phyloP scores from a whole-genome alignment of 2,329 filamentous ascomycete genomes.

The Trichoderma guizhouense region DNA sequence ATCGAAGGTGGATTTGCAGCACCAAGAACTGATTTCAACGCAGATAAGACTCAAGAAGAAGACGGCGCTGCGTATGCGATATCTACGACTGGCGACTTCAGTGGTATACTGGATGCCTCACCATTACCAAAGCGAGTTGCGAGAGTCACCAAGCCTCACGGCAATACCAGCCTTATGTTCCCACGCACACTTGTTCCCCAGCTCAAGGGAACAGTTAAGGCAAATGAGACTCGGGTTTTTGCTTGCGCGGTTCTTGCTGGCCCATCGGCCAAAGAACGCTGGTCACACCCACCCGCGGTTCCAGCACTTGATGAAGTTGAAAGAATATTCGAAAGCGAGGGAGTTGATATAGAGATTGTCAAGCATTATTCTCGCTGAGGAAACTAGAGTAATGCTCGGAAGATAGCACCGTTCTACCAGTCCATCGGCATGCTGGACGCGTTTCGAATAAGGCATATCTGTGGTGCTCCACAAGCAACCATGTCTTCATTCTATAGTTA shows the following conservation, averaged over 20 bases:
- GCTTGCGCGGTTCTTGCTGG: neutral
- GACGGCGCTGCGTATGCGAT: neutral
- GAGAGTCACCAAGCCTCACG: constrained; percentile 3
- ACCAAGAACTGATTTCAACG: neutral
- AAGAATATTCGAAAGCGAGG: neutral
- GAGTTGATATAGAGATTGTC: neutral
- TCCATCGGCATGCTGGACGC: neutral
- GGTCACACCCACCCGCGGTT: neutral
- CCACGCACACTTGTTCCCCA: constrained; percentile 14
- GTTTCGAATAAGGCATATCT: neutral
- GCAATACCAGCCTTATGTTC: constrained; percentile 14
- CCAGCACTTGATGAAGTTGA: neutral
- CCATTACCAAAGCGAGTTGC: neutral
- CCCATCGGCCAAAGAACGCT: neutral
- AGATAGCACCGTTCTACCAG: neutral
- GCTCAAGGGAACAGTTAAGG: constrained; percentile 7
- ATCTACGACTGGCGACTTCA: neutral
- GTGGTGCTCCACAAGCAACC: neutral
- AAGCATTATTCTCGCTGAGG: neutral
- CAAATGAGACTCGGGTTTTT: neutral
- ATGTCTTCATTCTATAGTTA: neutral
- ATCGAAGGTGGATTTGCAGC: constrained; percentile 15
- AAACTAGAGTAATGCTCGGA: neutral
- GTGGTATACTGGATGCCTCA: neutral
- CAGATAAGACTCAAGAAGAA: neutral